These are phyloP conservation scores for Phytopythium montanum DNA, from an alignment of 352 stramenopile species.

Conservation along the genomic window DNA sequence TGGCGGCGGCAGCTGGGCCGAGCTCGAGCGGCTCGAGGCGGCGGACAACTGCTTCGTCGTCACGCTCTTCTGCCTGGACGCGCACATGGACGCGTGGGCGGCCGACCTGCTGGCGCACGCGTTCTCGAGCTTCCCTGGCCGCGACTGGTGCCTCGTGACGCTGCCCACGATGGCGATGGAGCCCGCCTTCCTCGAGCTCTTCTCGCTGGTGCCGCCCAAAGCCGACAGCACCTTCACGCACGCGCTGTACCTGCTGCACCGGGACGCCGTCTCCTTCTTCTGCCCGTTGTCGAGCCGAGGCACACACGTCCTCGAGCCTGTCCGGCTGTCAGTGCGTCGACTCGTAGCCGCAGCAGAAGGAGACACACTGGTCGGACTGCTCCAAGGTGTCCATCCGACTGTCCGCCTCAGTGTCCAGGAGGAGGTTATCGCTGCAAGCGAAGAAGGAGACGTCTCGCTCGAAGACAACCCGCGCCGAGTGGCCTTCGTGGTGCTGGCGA, in stretches of 20 bases:
- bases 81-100: slow-evolving; percentile 33
- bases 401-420: slow-evolving; percentile 26
- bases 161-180: slow-evolving; percentile 42
- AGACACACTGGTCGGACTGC: slow-evolving; percentile 12
- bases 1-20: slow-evolving; percentile 19
- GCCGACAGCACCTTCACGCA: slow-evolving; percentile 52
- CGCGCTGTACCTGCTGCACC: slow-evolving; percentile 51
- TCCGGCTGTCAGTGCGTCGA: slow-evolving; percentile 34
- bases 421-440: slow-evolving; percentile 30
- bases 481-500: slow-evolving; percentile 57
- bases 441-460: slow-evolving; percentile 59
- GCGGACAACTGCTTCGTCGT: slow-evolving; percentile 56
- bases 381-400: slow-evolving; percentile 20
- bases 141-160: slow-evolving; percentile 58
- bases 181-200: slow-evolving; percentile 42
- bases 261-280: slow-evolving; percentile 57
- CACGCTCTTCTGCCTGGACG: slow-evolving; percentile 64
- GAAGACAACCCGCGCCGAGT: slow-evolving; percentile 63
- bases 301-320: slow-evolving; percentile 23
- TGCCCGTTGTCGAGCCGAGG: slow-evolving; percentile 22
- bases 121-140: slow-evolving; percentile 45
- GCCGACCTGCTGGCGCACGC: slow-evolving; percentile 42
- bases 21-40: slow-evolving; percentile 35
- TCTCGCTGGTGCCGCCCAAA: slow-evolving; percentile 35
- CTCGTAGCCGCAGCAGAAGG: slow-evolving; percentile 14